Conservation (phyloP, 228 moss, liverwort and hornwort genomes). For the Sphagnum magellanicum region DNA sequence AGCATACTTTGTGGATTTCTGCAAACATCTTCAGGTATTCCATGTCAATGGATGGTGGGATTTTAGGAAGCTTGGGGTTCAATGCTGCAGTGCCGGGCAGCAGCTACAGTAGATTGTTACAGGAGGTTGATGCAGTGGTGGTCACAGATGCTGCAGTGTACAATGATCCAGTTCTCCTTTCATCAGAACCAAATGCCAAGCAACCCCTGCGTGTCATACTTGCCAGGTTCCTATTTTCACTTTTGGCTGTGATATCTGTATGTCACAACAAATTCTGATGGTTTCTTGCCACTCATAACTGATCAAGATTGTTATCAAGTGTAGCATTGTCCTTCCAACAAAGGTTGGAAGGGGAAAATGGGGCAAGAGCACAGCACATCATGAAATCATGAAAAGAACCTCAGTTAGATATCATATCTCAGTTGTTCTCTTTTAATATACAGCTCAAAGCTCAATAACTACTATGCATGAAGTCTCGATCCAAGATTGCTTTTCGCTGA, state of each 20-base stretch:
- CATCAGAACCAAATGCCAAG: constrained; percentile 68
- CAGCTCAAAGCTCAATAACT: no score
- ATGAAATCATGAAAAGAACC: not conserved
- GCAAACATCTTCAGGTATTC: constrained; percentile 45
- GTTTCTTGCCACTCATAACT: no score
- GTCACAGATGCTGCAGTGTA: constrained; percentile 62
- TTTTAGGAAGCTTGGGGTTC: constrained; percentile 41
- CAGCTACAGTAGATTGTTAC: constrained; percentile 60
- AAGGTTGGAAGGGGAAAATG: not conserved
- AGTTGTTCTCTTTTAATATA: not conserved
- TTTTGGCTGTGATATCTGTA: not conserved
- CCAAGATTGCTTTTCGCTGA: no score
- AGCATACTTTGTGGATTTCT: not conserved
- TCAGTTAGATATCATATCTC: not conserved
- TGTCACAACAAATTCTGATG: no score
- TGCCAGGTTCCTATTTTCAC: constrained; percentile 33
- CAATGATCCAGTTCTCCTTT: constrained; percentile 58
- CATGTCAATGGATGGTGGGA: constrained; percentile 84
- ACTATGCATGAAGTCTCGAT: no score
- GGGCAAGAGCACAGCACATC: not conserved
- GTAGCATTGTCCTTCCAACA: no score
- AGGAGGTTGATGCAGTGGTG: constrained; percentile 83
- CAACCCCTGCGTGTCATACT: constrained; percentile 89
- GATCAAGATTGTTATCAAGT: no score
- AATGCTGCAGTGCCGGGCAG: constrained; percentile 39